Percentiles rank a stretch among this genome's conserved stretches.
phyloP scores from a whole-genome alignment of 139 green algal genomes.

The Nannochloris sp. region DNA sequence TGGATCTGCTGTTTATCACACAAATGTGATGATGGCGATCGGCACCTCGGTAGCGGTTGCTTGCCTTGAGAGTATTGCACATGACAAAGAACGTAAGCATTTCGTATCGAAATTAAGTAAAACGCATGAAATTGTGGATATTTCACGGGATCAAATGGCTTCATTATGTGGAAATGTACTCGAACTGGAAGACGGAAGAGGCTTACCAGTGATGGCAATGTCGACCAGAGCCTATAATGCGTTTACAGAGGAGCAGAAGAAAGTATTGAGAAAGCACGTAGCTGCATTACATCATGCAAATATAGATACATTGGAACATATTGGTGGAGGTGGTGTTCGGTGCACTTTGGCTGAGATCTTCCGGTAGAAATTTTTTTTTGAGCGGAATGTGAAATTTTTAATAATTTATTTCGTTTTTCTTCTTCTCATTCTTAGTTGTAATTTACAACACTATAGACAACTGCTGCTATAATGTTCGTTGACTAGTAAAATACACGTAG shows the following conservation, averaged over 20 bases:
- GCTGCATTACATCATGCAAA: slow-evolving; percentile 72
- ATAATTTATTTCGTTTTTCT: no score
- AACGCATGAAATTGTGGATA: slow-evolving; percentile 72
- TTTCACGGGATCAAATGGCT: slow-evolving; percentile 81
- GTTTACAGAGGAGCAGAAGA: slow-evolving; percentile 74
- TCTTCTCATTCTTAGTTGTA: no score
- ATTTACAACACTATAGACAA: no score
- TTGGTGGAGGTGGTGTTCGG: slow-evolving; percentile 86
- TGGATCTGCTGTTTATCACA: slow-evolving; percentile 86
- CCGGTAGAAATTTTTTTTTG: not conserved
- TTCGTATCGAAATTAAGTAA: slow-evolving; percentile 46
- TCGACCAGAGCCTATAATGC: slow-evolving; percentile 71
- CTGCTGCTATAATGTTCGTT: no score
- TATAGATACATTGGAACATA: slow-evolving; percentile 85
- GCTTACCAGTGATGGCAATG: slow-evolving; percentile 85
- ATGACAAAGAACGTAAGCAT: slow-evolving; percentile 57
- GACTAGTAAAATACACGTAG: no score
- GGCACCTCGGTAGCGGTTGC: slow-evolving; percentile 85
- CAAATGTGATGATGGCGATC: slow-evolving; percentile 95
- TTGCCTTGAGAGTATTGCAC: slow-evolving; percentile 70
- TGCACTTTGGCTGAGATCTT: slow-evolving; percentile 91
- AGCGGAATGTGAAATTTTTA: no score
- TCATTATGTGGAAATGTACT: slow-evolving; percentile 87
- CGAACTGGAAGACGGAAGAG: slow-evolving; percentile 75
- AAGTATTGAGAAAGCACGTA: slow-evolving; percentile 56